Base-by-base conservation (phyloP, 495 filamentous ascomycete species). In the Aspergillus bertholletiae region DNA sequence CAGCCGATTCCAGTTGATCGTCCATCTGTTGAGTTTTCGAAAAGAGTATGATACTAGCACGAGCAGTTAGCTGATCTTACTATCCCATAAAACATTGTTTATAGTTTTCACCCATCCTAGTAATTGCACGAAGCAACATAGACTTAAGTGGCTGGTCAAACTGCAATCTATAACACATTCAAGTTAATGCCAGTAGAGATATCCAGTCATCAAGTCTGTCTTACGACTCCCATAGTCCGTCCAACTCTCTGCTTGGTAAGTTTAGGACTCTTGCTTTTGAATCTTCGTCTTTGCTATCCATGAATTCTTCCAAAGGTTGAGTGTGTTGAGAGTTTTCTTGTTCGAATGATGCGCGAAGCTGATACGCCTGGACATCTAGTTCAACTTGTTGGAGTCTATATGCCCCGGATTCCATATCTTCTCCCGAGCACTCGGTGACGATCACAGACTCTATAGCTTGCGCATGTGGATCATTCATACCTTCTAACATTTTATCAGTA, bases 171-270 rank as follows among this genome's bases (percentile, higher is more conserved):
- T 52, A 37, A 27, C 34, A 30, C 9, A 24, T 11, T 9, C 12
- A 41, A 40, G 21, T 43, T 32, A 27, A 18, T 23, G 2, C 26
- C 17, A 20, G 26, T 26, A 34, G 2, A n/a, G 11, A 30, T 6
- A 21, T n/a, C 26, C 20, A 12, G 21, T 7, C 20, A 13, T 21
- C 15, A 20, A 15, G 22, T 22, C 18, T 21, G 20, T 24, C 72
- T 43, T 71, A 74, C 68, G 73, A 75, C 46, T 80, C 75, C 80
- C 80, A 84, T 15, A 75, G 45, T 28, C 70, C 73, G 50, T 77
- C 68, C n/a, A 82, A 56, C 5, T 58, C 46, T 23, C 63, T 65
- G 44, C 62, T 67, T 1, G 80, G 80, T 18, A 84, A 61, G 15
- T 32, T 35, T 17, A 65, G 51, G 13, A 76, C 54, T 12, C 61